Conservation (phyloP, 2,329 filamentous ascomycete species). For the Aspergillus felis region DNA sequence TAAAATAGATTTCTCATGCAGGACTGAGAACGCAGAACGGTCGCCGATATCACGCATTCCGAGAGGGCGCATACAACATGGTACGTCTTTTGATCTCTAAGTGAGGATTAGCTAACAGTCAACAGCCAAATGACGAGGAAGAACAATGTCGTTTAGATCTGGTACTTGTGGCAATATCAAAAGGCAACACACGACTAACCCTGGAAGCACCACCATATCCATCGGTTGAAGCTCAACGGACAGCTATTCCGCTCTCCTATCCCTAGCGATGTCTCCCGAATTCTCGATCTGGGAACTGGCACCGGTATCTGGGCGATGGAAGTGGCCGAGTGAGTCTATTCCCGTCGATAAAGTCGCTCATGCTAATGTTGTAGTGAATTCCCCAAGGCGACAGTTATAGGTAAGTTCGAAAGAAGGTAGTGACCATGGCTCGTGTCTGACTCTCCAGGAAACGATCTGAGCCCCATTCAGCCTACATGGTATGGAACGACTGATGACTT, state of each 20-base stretch:
- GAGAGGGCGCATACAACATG: slow-evolving; percentile 4
- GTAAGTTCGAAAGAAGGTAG: background rate
- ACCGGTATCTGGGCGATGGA: slow-evolving; percentile 26
- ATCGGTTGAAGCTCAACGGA: background rate
- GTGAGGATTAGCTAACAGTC: background rate
- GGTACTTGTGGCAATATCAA: background rate
- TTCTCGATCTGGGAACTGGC: slow-evolving; percentile 25
- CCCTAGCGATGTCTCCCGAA: slow-evolving; percentile 17
- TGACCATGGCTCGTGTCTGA: background rate
- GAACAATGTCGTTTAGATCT: slow-evolving; percentile 13
- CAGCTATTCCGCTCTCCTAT: background rate
- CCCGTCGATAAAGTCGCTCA: background rate
- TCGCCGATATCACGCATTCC: slow-evolving; percentile 5
- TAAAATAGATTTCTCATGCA: too few relatives aligned
- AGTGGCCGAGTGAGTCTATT: slow-evolving; percentile 9
- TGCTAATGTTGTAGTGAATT: slow-evolving; percentile 12
- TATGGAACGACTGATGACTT: slow-evolving; percentile 1
- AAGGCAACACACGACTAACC: background rate
- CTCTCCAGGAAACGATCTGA: slow-evolving; percentile 23
- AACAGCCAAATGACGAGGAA: slow-evolving; percentile 13
- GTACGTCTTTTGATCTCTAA: background rate
- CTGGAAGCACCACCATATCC: slow-evolving; percentile 1
- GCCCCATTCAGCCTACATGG: slow-evolving; percentile 25
- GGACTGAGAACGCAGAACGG: slow-evolving; percentile 1
- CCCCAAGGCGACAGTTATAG: slow-evolving; percentile 21